A percentile compares a stretch with the other conserved stretches of the same genome.
These are phyloP conservation scores for Taphrina deformans DNA, from an alignment of 1,139 yeast species.

Conservation along the genomic window DNA sequence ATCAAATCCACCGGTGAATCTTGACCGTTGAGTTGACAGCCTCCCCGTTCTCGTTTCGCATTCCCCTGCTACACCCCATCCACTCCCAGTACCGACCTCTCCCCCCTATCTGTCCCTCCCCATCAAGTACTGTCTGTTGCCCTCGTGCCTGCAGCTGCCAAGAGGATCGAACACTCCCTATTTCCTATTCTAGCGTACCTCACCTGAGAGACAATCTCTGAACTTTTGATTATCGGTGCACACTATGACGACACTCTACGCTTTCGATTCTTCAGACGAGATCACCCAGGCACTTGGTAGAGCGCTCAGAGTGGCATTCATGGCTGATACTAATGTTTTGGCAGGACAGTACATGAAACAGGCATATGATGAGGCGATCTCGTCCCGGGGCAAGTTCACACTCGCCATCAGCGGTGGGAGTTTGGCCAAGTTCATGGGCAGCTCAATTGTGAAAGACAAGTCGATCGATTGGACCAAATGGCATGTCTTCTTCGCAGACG, in stretches of 20 bases:
- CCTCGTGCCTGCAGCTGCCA: too few species aligned
- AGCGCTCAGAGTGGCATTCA: neutral
- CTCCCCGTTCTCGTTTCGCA: neutral
- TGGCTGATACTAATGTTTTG: neutral
- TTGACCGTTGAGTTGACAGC: neutral
- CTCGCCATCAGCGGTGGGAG: conserved; percentile 94
- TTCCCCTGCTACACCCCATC: neutral
- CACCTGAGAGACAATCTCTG: neutral
- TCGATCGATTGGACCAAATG: conserved; percentile 83
- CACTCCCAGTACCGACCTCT: neutral
- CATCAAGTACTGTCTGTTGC: too few species aligned
- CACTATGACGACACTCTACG: conserved; percentile 35
- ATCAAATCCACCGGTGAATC: neutral
- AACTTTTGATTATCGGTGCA: neutral
- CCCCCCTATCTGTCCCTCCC: neutral
- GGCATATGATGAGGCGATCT: conserved; percentile 70
- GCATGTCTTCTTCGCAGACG: conserved; percentile 89
- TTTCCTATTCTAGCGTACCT: too few species aligned
- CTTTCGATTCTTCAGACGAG: conserved; percentile 32
- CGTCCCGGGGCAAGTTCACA: conserved; percentile 61
- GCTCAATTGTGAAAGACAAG: conserved; percentile 64
- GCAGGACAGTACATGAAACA: conserved; percentile 76
- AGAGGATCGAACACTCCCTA: too few species aligned
- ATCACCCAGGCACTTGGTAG: conserved; percentile 33
- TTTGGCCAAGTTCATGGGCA: conserved; percentile 74